Percentiles rank a stretch among this genome's conserved stretches.
Evolutionary conservation across 768 basidiomycete genomes (phyloP).

Genomic region (Rhizopogon vinicolor): DNA sequence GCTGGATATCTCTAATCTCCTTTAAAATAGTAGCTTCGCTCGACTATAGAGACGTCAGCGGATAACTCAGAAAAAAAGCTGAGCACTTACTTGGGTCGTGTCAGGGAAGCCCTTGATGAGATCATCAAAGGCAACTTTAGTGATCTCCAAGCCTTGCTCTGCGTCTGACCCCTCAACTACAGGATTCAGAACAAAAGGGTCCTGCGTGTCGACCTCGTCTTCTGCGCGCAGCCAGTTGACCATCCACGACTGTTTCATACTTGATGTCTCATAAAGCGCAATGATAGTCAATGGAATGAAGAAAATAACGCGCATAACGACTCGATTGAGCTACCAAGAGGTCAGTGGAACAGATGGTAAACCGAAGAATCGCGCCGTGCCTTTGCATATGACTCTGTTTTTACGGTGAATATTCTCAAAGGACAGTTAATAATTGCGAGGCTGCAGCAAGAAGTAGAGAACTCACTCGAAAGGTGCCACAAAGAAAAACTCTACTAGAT

Average conservation of each 20-base stretch:
- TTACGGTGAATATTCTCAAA: constrained; percentile 41
- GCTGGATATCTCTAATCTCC: constrained; percentile 57
- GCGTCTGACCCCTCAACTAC: constrained; percentile 50
- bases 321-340: constrained; percentile 58
- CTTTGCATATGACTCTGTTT: constrained; percentile 52
- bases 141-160: constrained; percentile 57
- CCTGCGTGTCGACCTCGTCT: constrained; percentile 56
- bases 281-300: constrained; percentile 72
- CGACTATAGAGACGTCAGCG: constrained; percentile 41
- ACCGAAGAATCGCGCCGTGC: constrained; percentile 23
- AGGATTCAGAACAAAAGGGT: constrained; percentile 54
- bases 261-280: constrained; percentile 67
- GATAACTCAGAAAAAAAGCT: constrained; percentile 4
- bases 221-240: constrained; percentile 59
- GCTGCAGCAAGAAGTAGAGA: not conserved
- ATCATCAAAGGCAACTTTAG: constrained; percentile 64
- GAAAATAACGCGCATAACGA: constrained; percentile 78
- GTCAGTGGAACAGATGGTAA: constrained; percentile 1
- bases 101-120: constrained; percentile 72
- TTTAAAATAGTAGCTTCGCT: constrained; percentile 61
- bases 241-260: constrained; percentile 57
- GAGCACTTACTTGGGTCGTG: constrained; percentile 54
- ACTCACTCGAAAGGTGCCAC: constrained; percentile 86
- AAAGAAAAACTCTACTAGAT: constrained; percentile 75
- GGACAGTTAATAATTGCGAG: constrained; percentile 1